Base-by-base conservation (phyloP, 352 stramenopile species). In the Proteromonas lacertae region DNA sequence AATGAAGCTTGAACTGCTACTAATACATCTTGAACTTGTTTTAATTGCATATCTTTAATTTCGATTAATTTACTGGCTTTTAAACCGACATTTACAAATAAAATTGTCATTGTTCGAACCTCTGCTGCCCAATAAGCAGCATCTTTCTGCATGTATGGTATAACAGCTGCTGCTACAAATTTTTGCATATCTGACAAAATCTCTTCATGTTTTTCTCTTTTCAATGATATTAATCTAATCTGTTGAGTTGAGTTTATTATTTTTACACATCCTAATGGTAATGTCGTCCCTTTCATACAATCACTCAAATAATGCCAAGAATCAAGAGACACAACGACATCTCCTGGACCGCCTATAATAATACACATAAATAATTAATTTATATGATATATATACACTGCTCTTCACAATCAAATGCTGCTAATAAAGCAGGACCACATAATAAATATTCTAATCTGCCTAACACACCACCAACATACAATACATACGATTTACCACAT, bases 81-180 rank as follows among this genome's bases (percentile, higher is more conserved):
- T 41, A 89, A 77, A 32, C 74, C 74, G 2, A 90, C 53, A 40
- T 87, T 86, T 40, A 89, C 77, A 49, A 90, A 90, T 41, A 89
- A 51, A 23, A 82, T 66, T 0, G 64, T 80, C 17, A 86, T 66
- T 14, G 79, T 66, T 6, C 73, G 55, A 12, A 87, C 42, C 39
- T 89, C 73, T 1, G 68, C 80, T 14, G 64, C 70, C 72, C 72
- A 89, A 28, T 82, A 66, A 0, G 64, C 62, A 21, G 28, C 33
- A 19, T 56, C 44, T 25, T 41, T 40, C 25, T 81, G 62, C 29
- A 89, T 38, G 24, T 78, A 83, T 8, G 71, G 70, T 59, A 76
- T 77, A 21, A 89, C 71, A 6, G 73, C 69, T 1, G 69, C 56
- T 2, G 73, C 77, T 4, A 81, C 65, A 45, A 86, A 87, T 41